These are phyloP conservation scores for Vitellaria paradoxa DNA, from an alignment of 179 eudicot species.

Conservation along the genomic window DNA sequence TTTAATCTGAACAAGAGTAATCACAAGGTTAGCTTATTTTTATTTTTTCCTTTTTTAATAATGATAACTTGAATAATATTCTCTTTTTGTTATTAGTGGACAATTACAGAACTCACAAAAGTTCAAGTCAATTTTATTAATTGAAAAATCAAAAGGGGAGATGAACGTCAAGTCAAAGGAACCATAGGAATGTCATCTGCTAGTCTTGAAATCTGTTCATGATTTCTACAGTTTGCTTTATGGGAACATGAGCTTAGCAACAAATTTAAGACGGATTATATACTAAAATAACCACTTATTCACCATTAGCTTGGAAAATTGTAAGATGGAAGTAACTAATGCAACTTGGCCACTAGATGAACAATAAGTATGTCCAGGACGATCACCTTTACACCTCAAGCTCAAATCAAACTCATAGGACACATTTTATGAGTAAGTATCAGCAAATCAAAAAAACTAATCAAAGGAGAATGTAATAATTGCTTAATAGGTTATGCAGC, in stretches of 20 bases:
- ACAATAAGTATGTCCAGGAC: too few species aligned
- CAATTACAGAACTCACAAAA: background rate
- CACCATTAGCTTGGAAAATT: background rate
- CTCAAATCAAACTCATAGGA: too few species aligned
- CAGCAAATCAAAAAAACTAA: too few species aligned
- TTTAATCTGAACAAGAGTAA: slow-evolving; percentile 57
- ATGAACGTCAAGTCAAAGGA: background rate
- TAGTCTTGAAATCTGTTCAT: background rate
- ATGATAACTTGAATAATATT: background rate
- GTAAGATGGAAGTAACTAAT: background rate
- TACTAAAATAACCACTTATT: too few species aligned
- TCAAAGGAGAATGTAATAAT: too few species aligned
- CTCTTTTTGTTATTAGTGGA: background rate
- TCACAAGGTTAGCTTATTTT: background rate
- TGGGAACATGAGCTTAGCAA: too few species aligned
- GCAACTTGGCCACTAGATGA: background rate
- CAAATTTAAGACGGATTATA: too few species aligned
- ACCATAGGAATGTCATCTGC: background rate
- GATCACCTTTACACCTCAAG: too few species aligned
- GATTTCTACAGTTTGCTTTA: background rate
- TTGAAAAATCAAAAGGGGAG: slow-evolving; percentile 3
- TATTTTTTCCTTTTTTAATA: background rate
- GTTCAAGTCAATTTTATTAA: background rate
- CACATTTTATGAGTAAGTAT: too few species aligned
- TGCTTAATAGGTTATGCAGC: too few species aligned